phyloP scores from a whole-genome alignment of 2,329 filamentous ascomycete genomes.

The Lecanicillium sp. region DNA sequence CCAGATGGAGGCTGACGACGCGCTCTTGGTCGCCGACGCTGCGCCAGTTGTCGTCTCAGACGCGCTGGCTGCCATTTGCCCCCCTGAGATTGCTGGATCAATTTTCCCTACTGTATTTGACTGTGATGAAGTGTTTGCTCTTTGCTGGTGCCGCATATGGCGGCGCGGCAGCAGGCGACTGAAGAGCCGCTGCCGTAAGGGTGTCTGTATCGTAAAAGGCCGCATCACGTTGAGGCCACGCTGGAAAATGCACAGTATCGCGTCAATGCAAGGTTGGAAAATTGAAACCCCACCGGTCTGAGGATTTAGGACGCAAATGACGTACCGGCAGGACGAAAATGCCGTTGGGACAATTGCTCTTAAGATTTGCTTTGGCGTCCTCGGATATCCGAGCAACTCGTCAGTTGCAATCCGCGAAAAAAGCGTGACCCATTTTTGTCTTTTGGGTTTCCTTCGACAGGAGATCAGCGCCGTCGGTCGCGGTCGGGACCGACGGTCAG shows the following conservation, averaged over 20 bases:
- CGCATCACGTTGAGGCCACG: not conserved
- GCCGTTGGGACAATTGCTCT: not conserved
- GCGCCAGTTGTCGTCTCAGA: not conserved
- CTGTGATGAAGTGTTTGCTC: not conserved
- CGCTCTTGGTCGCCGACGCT: not conserved
- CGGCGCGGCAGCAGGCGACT: not conserved
- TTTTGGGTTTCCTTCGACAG: not conserved
- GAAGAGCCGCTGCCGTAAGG: constrained; percentile 2
- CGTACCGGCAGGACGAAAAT: not conserved
- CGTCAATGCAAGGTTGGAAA: too few relatives aligned
- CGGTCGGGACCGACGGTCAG: too few relatives aligned
- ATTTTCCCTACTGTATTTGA: not conserved
- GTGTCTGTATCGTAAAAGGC: not conserved
- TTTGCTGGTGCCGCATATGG: not conserved
- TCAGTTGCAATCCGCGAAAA: not conserved
- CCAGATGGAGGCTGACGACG: constrained; percentile 39
- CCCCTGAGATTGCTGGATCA: not conserved
- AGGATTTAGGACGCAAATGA: not conserved
- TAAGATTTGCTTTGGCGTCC: constrained; percentile 2
- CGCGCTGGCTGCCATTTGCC: not conserved
- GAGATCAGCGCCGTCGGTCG: too few relatives aligned
- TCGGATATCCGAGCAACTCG: constrained; percentile 8
- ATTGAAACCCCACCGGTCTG: not conserved
- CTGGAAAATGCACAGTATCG: too few relatives aligned
- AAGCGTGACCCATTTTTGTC: constrained; percentile 5